Evolutionary conservation across 805 yeast genomes (phyloP).

Genomic region (Metschnikowia lachancei): DNA sequence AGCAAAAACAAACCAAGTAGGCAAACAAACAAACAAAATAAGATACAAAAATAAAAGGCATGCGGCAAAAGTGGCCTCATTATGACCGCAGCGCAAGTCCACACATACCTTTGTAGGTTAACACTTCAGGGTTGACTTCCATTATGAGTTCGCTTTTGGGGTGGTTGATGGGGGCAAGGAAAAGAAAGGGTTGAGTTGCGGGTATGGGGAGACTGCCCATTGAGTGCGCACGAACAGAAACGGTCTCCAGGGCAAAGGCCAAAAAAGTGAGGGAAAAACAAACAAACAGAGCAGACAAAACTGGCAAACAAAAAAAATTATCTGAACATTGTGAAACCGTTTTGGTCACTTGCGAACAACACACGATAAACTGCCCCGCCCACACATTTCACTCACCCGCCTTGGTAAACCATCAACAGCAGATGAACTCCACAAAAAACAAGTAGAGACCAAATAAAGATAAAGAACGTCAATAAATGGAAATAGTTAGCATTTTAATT

Average conservation of each 20-base stretch:
- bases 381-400: background rate
- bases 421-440: constrained; percentile 5
- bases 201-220: constrained; percentile 1
- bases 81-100: background rate
- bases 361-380: background rate
- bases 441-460: constrained; percentile 1
- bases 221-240: constrained; percentile 4
- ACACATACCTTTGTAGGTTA: constrained; percentile 77
- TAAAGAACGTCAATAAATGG: no score
- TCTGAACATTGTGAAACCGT: no score
- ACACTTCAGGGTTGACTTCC: constrained; percentile 68
- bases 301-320: no score
- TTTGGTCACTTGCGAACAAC: no score
- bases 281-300: no score
- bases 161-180: constrained; percentile 1
- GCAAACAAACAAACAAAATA: no score
- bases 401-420: background rate
- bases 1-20: no score
- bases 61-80: background rate
- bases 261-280: constrained; percentile 5
- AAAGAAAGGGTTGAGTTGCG: constrained; percentile 7
- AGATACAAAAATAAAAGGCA: no score
- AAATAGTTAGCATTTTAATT: no score
- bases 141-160: constrained; percentile 31
- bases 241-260: constrained; percentile 1